Base-by-base conservation (phyloP, 208 protist species). In the Novymonas esmeraldas region DNA sequence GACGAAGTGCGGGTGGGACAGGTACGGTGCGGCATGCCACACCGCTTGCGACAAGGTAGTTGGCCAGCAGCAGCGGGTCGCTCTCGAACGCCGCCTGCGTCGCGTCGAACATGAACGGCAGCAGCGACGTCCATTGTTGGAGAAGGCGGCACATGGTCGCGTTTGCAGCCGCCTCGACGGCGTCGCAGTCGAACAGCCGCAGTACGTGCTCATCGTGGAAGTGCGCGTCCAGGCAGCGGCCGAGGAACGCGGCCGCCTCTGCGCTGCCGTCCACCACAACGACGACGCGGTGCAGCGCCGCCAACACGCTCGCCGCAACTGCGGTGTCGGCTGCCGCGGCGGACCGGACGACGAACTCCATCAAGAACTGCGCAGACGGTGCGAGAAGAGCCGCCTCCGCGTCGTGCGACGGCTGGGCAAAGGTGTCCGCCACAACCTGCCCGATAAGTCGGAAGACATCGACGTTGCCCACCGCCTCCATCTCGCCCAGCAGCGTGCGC, bases 21-120 rank as follows among this genome's bases (percentile, higher is more conserved):
- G 69, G 51, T 13, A 64, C 61, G 34, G 79, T 64, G 16, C 84
- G 85, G 59, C 66, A 64, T 24, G 88, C 70, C 20, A 93, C 76
- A 14, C 84, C 86, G 34, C 83, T 83, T 28, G 86, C 76, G 0
- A 84, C 50, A 2, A 94, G 67, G 50, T 94, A 93, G 50, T 96
- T 96, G 14, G 83, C 84, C 6, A 93, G 75, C 16, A 92, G 64
- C n/a, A 96, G 74, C 3, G 79, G 73, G 56, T 96, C 90, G 50
- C 85, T 82, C 26, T 73, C 68, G 49, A 90, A 94, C 2, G 84
- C 78, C 1, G 41, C 52, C 36, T 74, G 28, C 2, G 86, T 90
- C 5, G 71, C 63, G 13, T 54, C 64, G 11, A 78, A 34, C 29
- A 95, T 77, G 36, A 80, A 85, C 26, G 71, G 36, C 10, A 90